These are phyloP conservation scores for Blastomyces parvus DNA, from an alignment of 2,329 filamentous ascomycete species.

Conservation along the genomic window DNA sequence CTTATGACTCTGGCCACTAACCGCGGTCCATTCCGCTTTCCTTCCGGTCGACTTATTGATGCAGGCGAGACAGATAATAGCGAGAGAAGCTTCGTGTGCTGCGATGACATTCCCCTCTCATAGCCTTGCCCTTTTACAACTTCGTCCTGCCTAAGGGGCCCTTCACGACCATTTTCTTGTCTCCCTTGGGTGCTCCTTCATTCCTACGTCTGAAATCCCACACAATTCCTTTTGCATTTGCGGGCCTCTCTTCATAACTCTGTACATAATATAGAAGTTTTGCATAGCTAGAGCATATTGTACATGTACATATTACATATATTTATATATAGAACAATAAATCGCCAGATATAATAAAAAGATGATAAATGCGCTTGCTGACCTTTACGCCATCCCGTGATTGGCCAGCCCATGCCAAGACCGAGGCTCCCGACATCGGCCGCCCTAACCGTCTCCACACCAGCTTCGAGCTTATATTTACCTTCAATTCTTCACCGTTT, in stretches of 20 bases:
- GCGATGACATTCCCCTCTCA: neutral
- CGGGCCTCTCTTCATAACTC: neutral
- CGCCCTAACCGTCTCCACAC: neutral
- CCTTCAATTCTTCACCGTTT: neutral
- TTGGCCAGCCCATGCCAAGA: neutral
- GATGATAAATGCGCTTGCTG: neutral
- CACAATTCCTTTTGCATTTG: neutral
- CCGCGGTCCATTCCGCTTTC: neutral
- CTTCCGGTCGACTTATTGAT: neutral
- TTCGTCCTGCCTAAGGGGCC: neutral
- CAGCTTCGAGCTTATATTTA: neutral
- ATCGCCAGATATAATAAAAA: neutral
- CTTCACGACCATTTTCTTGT: neutral
- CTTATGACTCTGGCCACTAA: neutral
- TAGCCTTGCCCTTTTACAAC: neutral
- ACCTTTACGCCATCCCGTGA: neutral
- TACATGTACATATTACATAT: neutral
- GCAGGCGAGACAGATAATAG: neutral
- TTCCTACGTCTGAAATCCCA: neutral
- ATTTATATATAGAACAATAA: neutral
- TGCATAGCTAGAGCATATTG: neutral
- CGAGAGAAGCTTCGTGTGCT: neutral
- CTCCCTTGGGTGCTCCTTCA: neutral
- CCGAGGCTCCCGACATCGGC: neutral
- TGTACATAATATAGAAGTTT: constrained; percentile 1